Conservation (phyloP, 1,284 basidiomycete species). For the Vanrija sp. region DNA sequence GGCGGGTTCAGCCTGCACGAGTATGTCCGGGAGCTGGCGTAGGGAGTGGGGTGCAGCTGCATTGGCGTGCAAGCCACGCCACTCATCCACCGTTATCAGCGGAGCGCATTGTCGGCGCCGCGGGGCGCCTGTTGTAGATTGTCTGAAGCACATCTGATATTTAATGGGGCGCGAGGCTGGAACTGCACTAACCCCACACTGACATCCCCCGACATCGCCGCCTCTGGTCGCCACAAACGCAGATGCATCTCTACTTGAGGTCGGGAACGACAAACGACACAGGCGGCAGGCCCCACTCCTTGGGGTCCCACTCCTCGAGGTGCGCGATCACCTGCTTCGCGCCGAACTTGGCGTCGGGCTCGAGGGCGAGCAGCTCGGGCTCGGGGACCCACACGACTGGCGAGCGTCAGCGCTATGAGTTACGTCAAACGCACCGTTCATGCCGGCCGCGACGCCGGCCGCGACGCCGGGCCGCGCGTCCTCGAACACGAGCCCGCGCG, state of each 20-base stretch:
- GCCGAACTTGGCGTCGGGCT: constrained; percentile 40
- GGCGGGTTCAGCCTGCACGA: constrained; percentile 19
- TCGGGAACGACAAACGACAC: constrained; percentile 3
- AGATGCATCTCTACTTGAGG: no score
- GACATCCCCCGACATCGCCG: no score
- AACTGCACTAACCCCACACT: no score
- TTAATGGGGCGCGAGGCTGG: no score
- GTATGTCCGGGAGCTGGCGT: constrained; percentile 17
- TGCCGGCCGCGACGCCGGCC: constrained; percentile 47
- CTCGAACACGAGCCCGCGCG: constrained; percentile 47
- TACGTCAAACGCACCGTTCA: constrained; percentile 40
- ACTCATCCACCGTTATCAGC: no score
- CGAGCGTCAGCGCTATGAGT: background rate
- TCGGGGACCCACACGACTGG: constrained; percentile 50
- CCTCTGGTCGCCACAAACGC: no score
- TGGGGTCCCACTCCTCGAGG: constrained; percentile 41
- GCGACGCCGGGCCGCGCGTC: constrained; percentile 44
- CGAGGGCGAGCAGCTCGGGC: constrained; percentile 36
- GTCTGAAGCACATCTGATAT: background rate
- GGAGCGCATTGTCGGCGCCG: background rate
- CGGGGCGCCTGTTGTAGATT: background rate
- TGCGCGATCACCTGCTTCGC: constrained; percentile 36
- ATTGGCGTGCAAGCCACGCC: no score
- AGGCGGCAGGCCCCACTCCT: constrained; percentile 43
- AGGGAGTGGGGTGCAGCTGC: background rate